Evolutionary conservation across 176 grass and related monocot species (phyloP).

Genomic region (Guadua angustifolia): DNA sequence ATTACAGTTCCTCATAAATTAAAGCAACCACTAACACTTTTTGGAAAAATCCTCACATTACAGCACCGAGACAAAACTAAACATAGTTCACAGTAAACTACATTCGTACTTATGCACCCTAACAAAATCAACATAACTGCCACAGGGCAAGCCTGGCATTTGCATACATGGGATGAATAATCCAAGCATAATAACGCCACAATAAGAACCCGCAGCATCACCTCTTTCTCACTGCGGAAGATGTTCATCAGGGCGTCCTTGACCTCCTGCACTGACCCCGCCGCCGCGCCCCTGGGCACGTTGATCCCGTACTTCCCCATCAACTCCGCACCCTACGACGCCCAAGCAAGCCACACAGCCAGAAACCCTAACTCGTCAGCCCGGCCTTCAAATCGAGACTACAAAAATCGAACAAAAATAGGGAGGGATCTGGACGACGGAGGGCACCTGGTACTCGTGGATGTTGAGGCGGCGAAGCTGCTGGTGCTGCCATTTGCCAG

Average conservation of each 20-base stretch:
- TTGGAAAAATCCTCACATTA: neutral
- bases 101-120: neutral
- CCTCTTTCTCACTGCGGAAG: slow-evolving; percentile 90
- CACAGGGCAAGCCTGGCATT: neutral
- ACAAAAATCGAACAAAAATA: slow-evolving; percentile 1
- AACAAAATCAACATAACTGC: neutral
- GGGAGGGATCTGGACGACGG: slow-evolving; percentile 6
- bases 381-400: neutral
- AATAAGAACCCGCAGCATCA: slow-evolving; percentile 36
- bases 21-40: neutral
- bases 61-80: neutral
- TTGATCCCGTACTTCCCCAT: slow-evolving; percentile 97
- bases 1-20: neutral
- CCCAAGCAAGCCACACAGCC: neutral
- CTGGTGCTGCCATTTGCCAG: slow-evolving; percentile 93
- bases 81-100: no score
- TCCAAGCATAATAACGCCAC: neutral
- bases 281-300: slow-evolving; percentile 77
- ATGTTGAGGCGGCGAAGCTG: slow-evolving; percentile 99
- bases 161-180: neutral
- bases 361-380: slow-evolving; percentile 30
- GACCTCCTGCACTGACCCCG: slow-evolving; percentile 68
- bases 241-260: slow-evolving; percentile 67
- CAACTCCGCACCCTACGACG: slow-evolving; percentile 85
- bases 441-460: slow-evolving; percentile 95